Base-by-base conservation (phyloP, 2,329 filamentous ascomycete genomes). In the Rhinocladiella mackenziei region DNA sequence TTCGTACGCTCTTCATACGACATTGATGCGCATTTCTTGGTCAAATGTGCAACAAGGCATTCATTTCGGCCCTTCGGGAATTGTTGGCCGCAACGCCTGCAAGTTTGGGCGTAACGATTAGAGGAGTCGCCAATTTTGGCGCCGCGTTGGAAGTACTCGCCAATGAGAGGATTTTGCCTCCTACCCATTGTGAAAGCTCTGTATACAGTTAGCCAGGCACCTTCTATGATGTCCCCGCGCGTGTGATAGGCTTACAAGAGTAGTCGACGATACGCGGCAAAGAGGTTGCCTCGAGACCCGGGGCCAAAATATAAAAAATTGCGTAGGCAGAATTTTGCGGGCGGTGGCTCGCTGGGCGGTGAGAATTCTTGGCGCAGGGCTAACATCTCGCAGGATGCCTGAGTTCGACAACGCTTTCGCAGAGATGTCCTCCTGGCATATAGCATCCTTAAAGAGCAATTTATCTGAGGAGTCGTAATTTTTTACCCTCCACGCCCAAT, bases 1-100 rank as follows among this genome's bases (percentile, higher is more conserved):
- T 84, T 81, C 68, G 87, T 81, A 41, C 86, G 81, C 60, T 92
- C 86, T 45, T 78, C 75, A 51, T 84, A 73, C 51, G 81, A 79
- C 39, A 94, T 82, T 41, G 83, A 84, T 29, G 86, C 85, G 62
- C 89, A 96, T 72, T 85, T 88, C 64, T 89, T 92, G 40, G 86
- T 83, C 43, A 95, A 75, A 61, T 96, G 89, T 51, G 76, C 82
- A 31, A 81, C 84, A 49, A 96, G 69, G 58, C 80, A 86, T 60
- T 96, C 89, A 59, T 87, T 84, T 51, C 89, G 81, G 50, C 89
- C 89, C 63, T 94, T 94, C 52, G 87, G 85, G 53, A 95, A 95
- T 65, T 85, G 84, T 66, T 92, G 85, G 55, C 87, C 87, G 64
- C 88, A 94, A 55, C 81, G 76, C 65, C 86, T 91, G 77, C 89